Evolutionary conservation across 768 basidiomycete species (phyloP).

Genomic region (Boletus pseudopeckii): DNA sequence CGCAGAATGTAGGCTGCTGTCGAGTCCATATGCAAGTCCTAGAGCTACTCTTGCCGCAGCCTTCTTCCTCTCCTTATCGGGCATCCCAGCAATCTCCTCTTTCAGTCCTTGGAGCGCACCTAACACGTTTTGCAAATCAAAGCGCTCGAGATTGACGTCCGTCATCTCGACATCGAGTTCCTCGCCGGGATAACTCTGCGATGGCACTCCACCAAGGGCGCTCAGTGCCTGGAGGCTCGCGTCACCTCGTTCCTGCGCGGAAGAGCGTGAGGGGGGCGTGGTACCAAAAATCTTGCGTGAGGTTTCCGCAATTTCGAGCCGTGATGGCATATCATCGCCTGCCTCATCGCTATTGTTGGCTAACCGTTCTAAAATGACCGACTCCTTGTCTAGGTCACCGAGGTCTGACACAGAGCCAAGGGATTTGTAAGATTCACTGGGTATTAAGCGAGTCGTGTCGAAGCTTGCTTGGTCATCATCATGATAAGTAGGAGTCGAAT

Average conservation of each 20-base stretch:
- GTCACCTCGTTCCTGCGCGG: conserved; percentile 11
- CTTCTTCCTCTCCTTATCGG: conserved; percentile 55
- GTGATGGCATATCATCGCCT: conserved; percentile 42
- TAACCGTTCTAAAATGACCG: conserved; percentile 13
- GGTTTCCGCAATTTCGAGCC: conserved; percentile 46
- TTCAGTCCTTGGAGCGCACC: conserved; percentile 65
- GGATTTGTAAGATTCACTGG: conserved; percentile 43
- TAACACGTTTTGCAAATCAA: conserved; percentile 63
- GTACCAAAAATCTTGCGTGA: conserved; percentile 50
- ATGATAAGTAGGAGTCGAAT: conserved; percentile 25
- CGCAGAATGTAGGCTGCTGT: conserved; percentile 1
- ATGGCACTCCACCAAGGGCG: conserved; percentile 14
- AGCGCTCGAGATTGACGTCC: conserved; percentile 43
- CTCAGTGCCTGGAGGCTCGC: not conserved
- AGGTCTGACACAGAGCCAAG: conserved; percentile 61
- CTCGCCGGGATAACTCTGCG: conserved; percentile 24
- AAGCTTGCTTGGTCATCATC: conserved; percentile 19
- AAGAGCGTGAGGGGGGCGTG: conserved; percentile 15
- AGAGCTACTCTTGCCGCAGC: conserved; percentile 73
- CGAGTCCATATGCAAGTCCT: conserved; percentile 66
- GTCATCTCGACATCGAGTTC: conserved; percentile 26
- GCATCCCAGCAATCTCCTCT: conserved; percentile 68
- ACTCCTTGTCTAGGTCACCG: conserved; percentile 40
- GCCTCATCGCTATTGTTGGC: conserved; percentile 2
- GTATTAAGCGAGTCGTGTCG: conserved; percentile 17